phyloP scores from a whole-genome alignment of 345 rosid species.

The Carallia pectinifolia region DNA sequence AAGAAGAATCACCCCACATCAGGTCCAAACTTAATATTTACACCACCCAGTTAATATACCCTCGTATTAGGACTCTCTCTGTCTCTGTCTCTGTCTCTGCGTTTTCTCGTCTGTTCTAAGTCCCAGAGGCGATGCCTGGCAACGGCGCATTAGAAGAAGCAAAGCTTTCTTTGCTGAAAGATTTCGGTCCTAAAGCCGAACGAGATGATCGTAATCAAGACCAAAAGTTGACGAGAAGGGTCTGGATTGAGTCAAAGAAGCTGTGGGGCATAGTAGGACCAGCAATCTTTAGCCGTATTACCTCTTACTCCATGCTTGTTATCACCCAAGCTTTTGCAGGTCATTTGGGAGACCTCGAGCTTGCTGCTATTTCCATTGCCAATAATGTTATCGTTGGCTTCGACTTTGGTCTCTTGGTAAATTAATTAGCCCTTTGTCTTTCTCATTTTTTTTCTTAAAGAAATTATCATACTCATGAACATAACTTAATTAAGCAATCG shows the following conservation, averaged over 20 bases:
- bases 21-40: neutral
- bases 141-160: conserved; percentile 26
- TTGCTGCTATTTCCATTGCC: conserved; percentile 87
- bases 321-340: conserved; percentile 97
- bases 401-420: conserved; percentile 85
- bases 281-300: conserved; percentile 68
- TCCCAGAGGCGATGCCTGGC: neutral
- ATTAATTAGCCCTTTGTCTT: neutral
- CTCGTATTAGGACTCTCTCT: neutral
- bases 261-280: conserved; percentile 91
- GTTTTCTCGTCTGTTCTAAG: neutral
- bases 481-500: neutral
- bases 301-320: conserved; percentile 75
- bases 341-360: conserved; percentile 85
- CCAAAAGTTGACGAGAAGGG: conserved; percentile 28
- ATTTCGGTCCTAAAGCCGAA: neutral
- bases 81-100: neutral
- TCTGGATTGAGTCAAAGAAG: conserved; percentile 76
- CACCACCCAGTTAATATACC: neutral
- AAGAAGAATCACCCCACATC: neutral
- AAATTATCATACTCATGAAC: neutral
- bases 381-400: conserved; percentile 67
- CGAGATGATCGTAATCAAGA: neutral
- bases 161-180: conserved; percentile 30
- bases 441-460: neutral